Evolutionary conservation across 2,329 filamentous ascomycete species (phyloP).

Genomic region (Penicillium italicum): DNA sequence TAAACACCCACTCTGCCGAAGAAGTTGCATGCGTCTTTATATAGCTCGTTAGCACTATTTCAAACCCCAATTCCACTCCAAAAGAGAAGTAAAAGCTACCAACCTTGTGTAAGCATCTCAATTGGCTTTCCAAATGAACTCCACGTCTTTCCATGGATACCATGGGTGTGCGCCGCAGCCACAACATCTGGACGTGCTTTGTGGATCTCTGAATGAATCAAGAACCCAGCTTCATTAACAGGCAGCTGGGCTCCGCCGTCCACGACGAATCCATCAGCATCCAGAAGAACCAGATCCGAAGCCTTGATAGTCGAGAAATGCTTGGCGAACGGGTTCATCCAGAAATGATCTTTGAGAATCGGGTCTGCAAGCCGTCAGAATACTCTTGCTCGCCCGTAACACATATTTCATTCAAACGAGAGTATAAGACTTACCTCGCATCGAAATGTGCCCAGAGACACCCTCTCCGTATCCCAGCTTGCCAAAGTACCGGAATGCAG

Average conservation of each 20-base stretch:
- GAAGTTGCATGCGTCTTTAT: slow-evolving; percentile 39
- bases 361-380: slow-evolving; percentile 26
- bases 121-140: slow-evolving; percentile 58
- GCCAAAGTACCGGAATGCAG: slow-evolving; percentile 42
- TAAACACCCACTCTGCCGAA: slow-evolving; percentile 39
- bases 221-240: slow-evolving; percentile 51
- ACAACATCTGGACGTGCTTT: slow-evolving; percentile 57
- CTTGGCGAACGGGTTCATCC: slow-evolving; percentile 41
- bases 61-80: not conserved
- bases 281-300: slow-evolving; percentile 41
- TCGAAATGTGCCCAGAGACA: slow-evolving; percentile 43
- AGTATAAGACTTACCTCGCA: slow-evolving; percentile 28
- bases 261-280: slow-evolving; percentile 40
- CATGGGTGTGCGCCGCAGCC: slow-evolving; percentile 58
- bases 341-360: slow-evolving; percentile 38
- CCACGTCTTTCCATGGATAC: slow-evolving; percentile 59
- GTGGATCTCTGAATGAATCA: slow-evolving; percentile 60
- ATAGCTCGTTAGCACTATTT: not conserved
- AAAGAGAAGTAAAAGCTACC: not conserved
- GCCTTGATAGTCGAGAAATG: slow-evolving; percentile 43
- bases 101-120: slow-evolving; percentile 60
- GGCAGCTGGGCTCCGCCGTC: slow-evolving; percentile 41
- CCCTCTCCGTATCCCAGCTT: slow-evolving; percentile 42
- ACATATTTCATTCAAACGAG: not conserved
- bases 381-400: not conserved